Conservation (phyloP, 176 grass and related monocot species). For the Chrysopogon serrulatus region DNA sequence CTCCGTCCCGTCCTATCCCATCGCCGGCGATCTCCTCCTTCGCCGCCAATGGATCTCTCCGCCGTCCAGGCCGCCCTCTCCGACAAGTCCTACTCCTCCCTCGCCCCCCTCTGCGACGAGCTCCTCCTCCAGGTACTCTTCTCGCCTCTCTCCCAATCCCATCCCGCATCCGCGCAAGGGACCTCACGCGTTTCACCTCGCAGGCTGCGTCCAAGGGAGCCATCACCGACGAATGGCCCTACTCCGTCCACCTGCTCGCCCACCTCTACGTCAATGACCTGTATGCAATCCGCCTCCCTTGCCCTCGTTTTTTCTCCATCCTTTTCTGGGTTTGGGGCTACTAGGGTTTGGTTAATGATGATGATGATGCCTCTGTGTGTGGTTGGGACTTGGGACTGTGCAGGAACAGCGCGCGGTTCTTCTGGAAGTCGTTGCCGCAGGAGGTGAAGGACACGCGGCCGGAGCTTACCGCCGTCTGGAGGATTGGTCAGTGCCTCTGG, state of each 20-base stretch:
- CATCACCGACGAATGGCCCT: constrained; percentile 78
- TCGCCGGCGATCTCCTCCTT: constrained; percentile 6
- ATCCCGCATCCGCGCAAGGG: not conserved
- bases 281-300: constrained; percentile 22
- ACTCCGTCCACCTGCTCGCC: constrained; percentile 73
- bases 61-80: constrained; percentile 51
- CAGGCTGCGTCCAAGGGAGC: constrained; percentile 58
- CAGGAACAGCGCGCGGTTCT: constrained; percentile 81
- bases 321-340: not conserved
- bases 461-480: constrained; percentile 72
- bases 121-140: constrained; percentile 53
- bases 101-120: constrained; percentile 74
- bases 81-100: constrained; percentile 38
- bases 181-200: not conserved
- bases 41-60: constrained; percentile 65
- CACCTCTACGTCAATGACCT: constrained; percentile 77
- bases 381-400: not conserved
- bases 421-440: constrained; percentile 83
- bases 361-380: not conserved
- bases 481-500: constrained; percentile 83
- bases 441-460: constrained; percentile 68
- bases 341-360: constrained; percentile 8
- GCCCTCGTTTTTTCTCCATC: not conserved
- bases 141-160: not conserved
- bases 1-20: not conserved